Conservation (phyloP, 305 asterid species). For the Ilex paraguariensis region DNA sequence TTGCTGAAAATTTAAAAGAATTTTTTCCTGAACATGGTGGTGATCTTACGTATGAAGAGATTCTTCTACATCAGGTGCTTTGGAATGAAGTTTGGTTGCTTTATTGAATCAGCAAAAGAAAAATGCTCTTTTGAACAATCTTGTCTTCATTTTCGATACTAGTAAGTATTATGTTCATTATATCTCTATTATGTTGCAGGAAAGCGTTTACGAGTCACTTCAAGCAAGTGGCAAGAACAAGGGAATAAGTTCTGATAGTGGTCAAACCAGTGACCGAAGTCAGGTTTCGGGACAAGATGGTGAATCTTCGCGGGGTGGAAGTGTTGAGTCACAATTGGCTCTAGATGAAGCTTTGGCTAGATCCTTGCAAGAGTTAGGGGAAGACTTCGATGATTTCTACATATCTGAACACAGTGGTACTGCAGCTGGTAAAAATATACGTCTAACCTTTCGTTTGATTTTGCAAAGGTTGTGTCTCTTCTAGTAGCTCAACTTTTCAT, state of each 20-base stretch:
- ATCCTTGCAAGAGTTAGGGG: constrained; percentile 69
- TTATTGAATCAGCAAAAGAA: background rate
- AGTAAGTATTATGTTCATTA: constrained; percentile 2
- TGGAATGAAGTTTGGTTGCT: constrained; percentile 2
- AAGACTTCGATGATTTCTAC: constrained; percentile 45
- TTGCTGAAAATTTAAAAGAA: constrained; percentile 66
- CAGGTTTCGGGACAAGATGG: constrained; percentile 29
- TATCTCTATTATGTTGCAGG: constrained; percentile 37
- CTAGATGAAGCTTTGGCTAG: constrained; percentile 86
- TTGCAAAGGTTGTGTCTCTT: no score
- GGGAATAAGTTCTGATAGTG: constrained; percentile 24
- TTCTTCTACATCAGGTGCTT: constrained; percentile 76
- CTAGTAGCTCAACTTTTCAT: no score
- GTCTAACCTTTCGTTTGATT: no score
- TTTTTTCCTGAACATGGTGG: constrained; percentile 69
- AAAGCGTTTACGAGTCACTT: constrained; percentile 57
- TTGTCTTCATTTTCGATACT: background rate
- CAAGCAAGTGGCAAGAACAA: constrained; percentile 49
- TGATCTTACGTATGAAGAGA: constrained; percentile 71
- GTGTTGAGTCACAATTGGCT: constrained; percentile 55
- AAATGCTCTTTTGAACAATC: constrained; percentile 1
- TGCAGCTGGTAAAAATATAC: constrained; percentile 34
- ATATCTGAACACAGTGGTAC: constrained; percentile 38
- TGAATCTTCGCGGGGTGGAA: constrained; percentile 31
- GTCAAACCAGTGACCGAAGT: constrained; percentile 45